phyloP scores from a whole-genome alignment of 2,329 filamentous ascomycete genomes.

The Lasiodiplodia hormozganensis region DNA sequence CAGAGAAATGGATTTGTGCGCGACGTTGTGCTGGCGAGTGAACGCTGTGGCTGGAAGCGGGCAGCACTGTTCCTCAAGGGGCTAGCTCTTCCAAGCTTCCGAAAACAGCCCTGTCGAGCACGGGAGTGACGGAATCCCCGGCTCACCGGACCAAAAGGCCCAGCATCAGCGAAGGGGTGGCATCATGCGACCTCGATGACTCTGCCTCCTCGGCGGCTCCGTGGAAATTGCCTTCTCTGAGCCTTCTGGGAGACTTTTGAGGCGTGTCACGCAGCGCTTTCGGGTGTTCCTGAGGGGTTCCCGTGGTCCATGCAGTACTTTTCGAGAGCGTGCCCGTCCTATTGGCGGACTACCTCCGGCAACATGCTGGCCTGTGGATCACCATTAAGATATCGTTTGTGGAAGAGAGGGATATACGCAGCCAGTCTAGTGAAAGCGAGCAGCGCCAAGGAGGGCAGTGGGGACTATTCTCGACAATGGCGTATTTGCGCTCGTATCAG shows the following conservation, averaged over 20 bases:
- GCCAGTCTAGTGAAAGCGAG: not conserved
- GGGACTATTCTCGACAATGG: not conserved
- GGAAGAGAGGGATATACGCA: not conserved
- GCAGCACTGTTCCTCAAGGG: not conserved
- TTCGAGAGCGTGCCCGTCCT: not conserved
- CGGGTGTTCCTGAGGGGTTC: slow-evolving; percentile 13
- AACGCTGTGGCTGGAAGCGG: not conserved
- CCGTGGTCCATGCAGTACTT: not conserved
- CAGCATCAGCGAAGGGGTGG: not conserved
- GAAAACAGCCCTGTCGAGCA: not conserved
- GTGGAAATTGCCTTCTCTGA: not conserved
- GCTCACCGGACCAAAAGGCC: not conserved
- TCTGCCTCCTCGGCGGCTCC: not conserved
- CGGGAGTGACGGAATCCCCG: not conserved
- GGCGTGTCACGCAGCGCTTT: not conserved
- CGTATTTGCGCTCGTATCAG: not conserved
- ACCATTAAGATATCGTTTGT: not conserved
- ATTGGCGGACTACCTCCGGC: not conserved
- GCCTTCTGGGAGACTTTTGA: not conserved
- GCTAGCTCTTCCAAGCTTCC: not conserved
- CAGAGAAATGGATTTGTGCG: not conserved
- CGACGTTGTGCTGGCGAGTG: not conserved
- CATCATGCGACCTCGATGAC: not conserved
- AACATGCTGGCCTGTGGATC: not conserved
- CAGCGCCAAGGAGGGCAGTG: not conserved